A percentile compares a stretch with the other conserved stretches of the same genome.
Conservation (phyloP, 1,139 yeast genomes). For the Kodamaea sp. region DNA sequence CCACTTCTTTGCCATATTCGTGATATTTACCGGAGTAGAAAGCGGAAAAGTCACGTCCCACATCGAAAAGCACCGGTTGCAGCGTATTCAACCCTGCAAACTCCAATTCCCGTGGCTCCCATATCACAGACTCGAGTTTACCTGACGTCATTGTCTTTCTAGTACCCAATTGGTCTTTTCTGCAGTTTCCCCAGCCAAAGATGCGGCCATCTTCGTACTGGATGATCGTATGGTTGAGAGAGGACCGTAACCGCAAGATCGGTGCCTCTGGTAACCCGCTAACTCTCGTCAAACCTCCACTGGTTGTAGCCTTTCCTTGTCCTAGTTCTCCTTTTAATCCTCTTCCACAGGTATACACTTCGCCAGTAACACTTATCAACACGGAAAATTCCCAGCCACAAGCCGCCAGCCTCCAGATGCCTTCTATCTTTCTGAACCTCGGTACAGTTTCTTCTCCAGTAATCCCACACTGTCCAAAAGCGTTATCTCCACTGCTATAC, state of each 20-base stretch:
- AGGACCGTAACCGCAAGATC: slow-evolving; percentile 38
- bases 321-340: slow-evolving; percentile 83
- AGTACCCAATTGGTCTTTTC: slow-evolving; percentile 69
- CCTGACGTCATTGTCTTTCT: slow-evolving; percentile 6
- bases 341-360: slow-evolving; percentile 55
- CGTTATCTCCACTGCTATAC: slow-evolving; percentile 62
- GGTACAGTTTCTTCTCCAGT: slow-evolving; percentile 5
- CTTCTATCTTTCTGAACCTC: slow-evolving; percentile 29
- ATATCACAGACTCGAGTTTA: slow-evolving; percentile 21
- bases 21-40: slow-evolving; percentile 11
- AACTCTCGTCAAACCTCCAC: slow-evolving; percentile 8
- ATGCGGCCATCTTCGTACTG: slow-evolving; percentile 41
- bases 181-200: slow-evolving; percentile 82
- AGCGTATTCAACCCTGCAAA: slow-evolving; percentile 13
- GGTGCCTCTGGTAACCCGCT: slow-evolving; percentile 3
- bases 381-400: slow-evolving; percentile 84
- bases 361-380: slow-evolving; percentile 42
- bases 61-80: slow-evolving; percentile 17
- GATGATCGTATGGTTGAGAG: slow-evolving; percentile 60
- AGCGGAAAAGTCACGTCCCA: slow-evolving; percentile 52
- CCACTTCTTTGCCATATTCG: slow-evolving; percentile 8
- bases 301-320: slow-evolving; percentile 33
- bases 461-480: slow-evolving; percentile 54
- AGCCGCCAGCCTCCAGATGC: slow-evolving; percentile 44
- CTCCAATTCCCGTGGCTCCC: slow-evolving; percentile 29